Evolutionary conservation across 2,329 filamentous ascomycete genomes (phyloP).

Genomic region (Fusarium mangiferae): DNA sequence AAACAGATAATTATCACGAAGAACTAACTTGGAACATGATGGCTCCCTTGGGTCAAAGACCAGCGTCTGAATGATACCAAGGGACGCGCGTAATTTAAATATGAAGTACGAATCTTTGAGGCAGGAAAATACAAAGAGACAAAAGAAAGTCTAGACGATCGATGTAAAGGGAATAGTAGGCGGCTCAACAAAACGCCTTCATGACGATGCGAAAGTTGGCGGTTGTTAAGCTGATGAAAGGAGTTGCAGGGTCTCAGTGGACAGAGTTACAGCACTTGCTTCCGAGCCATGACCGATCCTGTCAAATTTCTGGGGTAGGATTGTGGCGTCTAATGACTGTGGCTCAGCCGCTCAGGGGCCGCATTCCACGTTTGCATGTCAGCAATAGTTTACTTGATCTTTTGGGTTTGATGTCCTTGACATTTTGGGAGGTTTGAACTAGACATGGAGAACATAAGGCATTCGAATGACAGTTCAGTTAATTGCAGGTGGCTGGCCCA

Average conservation of each 20-base stretch:
- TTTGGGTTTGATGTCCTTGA: background rate
- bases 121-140: background rate
- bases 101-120: background rate
- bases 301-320: slow-evolving; percentile 30
- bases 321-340: slow-evolving; percentile 22
- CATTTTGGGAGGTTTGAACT: too few species aligned
- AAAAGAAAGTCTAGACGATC: slow-evolving; percentile 6
- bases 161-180: background rate
- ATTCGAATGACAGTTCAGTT: background rate
- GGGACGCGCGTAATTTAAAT: slow-evolving; percentile 24
- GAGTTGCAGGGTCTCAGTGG: slow-evolving; percentile 35
- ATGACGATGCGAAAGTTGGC: slow-evolving; percentile 21
- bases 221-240: slow-evolving; percentile 30
- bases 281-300: slow-evolving; percentile 5
- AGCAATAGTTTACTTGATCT: background rate
- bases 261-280: slow-evolving; percentile 31
- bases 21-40: slow-evolving; percentile 49
- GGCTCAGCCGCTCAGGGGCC: slow-evolving; percentile 22
- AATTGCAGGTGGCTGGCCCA: background rate
- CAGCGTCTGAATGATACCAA: slow-evolving; percentile 31
- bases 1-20: background rate
- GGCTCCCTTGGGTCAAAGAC: slow-evolving; percentile 35
- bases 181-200: slow-evolving; percentile 28
- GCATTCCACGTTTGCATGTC: slow-evolving; percentile 7
- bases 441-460: background rate